A percentile compares a stretch with the other conserved stretches of the same genome.
These are phyloP conservation scores for Aspergillus quadricinctus DNA, from an alignment of 2,329 filamentous ascomycete species.

Conservation along the genomic window DNA sequence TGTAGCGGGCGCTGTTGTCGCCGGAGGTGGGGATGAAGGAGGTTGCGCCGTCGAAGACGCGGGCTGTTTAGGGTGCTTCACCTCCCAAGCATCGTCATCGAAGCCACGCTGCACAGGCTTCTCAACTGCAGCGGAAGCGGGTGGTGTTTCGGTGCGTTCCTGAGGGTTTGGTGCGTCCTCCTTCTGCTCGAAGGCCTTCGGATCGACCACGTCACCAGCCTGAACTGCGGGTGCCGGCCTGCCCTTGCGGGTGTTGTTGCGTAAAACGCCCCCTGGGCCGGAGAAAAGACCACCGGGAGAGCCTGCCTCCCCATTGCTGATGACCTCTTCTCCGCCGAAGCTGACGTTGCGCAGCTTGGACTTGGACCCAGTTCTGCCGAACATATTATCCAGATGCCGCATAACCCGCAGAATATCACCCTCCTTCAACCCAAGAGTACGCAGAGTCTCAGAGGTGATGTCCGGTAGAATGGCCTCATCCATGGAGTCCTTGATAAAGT, in stretches of 20 bases:
- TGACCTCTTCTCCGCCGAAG: constrained; percentile 50
- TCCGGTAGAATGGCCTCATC: constrained; percentile 89
- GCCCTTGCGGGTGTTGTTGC: constrained; percentile 92
- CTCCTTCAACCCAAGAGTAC: constrained; percentile 88
- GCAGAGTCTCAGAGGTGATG: constrained; percentile 75
- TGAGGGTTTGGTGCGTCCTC: constrained; percentile 47
- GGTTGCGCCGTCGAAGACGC: constrained; percentile 31
- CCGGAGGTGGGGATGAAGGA: constrained; percentile 33
- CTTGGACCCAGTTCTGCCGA: constrained; percentile 55
- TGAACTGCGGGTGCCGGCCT: constrained; percentile 82
- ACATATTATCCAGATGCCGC: constrained; percentile 80
- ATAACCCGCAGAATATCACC: constrained; percentile 96
- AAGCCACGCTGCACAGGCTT: constrained; percentile 61
- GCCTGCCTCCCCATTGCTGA: constrained; percentile 57
- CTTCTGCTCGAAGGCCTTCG: constrained; percentile 74
- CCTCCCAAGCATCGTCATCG: constrained; percentile 96
- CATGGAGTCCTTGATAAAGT: constrained; percentile 89
- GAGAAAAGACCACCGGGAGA: constrained; percentile 74
- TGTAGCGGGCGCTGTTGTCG: constrained; percentile 32
- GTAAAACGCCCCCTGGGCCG: constrained; percentile 81
- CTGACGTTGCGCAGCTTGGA: constrained; percentile 54
- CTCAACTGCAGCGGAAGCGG: constrained; percentile 46
- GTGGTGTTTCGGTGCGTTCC: constrained; percentile 44
- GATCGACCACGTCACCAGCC: constrained; percentile 79
- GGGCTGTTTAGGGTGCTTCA: constrained; percentile 70